Evolutionary conservation across 2,329 filamentous ascomycete genomes (phyloP).

Genomic region (Macroventuria anomochaeta): DNA sequence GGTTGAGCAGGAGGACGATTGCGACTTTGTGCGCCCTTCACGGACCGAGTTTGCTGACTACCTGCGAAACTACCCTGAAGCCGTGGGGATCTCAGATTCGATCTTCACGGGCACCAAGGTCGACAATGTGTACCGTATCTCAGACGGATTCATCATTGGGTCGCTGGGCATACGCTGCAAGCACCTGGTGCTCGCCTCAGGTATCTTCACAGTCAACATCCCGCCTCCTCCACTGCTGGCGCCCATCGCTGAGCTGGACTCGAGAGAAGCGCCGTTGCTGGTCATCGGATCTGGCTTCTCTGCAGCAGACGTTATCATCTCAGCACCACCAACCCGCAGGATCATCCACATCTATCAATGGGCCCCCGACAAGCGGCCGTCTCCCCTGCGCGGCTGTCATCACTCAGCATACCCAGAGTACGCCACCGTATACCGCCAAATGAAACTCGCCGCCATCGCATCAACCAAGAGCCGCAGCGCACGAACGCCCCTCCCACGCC

Average conservation of each 20-base stretch:
- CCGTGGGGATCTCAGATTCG: slow-evolving; percentile 58
- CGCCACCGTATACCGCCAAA: slow-evolving; percentile 64
- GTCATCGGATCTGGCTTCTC: slow-evolving; percentile 68
- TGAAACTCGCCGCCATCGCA: slow-evolving; percentile 59
- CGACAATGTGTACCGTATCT: slow-evolving; percentile 53
- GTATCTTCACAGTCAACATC: slow-evolving; percentile 63
- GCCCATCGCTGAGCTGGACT: slow-evolving; percentile 50
- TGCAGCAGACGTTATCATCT: slow-evolving; percentile 67
- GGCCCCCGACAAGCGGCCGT: slow-evolving; percentile 62
- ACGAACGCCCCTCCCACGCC: slow-evolving; percentile 34
- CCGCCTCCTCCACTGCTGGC: slow-evolving; percentile 58
- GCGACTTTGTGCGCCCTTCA: slow-evolving; percentile 62
- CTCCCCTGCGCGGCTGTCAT: slow-evolving; percentile 65
- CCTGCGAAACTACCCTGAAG: slow-evolving; percentile 60
- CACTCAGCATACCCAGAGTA: slow-evolving; percentile 68
- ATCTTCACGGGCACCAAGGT: slow-evolving; percentile 55
- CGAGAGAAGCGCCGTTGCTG: slow-evolving; percentile 53
- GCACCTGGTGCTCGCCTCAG: slow-evolving; percentile 64
- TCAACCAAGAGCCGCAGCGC: slow-evolving; percentile 25
- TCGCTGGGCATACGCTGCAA: slow-evolving; percentile 62
- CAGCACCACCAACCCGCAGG: slow-evolving; percentile 56
- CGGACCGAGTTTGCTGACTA: slow-evolving; percentile 63
- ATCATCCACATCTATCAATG: slow-evolving; percentile 68
- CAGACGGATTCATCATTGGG: slow-evolving; percentile 57
- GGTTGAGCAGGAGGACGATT: slow-evolving; percentile 49